These are phyloP conservation scores for Metschnikowia lachancei DNA, from an alignment of 805 yeast genomes.

Conservation along the genomic window DNA sequence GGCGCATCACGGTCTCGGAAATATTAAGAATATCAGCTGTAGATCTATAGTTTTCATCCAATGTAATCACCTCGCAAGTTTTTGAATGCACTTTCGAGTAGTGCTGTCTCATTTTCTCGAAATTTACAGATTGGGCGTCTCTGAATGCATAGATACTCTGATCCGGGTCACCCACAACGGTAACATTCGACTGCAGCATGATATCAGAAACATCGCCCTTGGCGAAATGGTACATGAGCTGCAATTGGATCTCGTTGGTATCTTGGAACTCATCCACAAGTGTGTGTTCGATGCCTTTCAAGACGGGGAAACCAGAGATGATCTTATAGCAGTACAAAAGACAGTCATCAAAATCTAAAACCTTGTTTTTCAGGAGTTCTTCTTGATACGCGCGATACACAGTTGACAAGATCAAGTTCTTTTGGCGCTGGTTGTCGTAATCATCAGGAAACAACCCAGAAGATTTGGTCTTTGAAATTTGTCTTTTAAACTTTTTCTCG, in stretches of 20 bases:
- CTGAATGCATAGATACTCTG: slow-evolving; percentile 91
- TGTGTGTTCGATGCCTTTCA: slow-evolving; percentile 59
- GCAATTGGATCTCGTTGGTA: slow-evolving; percentile 74
- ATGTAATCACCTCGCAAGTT: slow-evolving; percentile 34
- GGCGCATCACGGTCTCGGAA: slow-evolving; percentile 64
- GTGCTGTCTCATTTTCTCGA: slow-evolving; percentile 49
- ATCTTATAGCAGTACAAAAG: slow-evolving; percentile 54
- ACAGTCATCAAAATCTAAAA: slow-evolving; percentile 83
- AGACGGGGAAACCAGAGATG: slow-evolving; percentile 44
- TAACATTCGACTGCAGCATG: slow-evolving; percentile 50
- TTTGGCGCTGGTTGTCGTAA: slow-evolving; percentile 22
- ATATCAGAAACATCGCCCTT: slow-evolving; percentile 32
- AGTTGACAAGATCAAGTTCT: slow-evolving; percentile 20
- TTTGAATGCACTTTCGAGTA: slow-evolving; percentile 25
- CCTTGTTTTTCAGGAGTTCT: slow-evolving; percentile 38
- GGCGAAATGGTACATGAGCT: slow-evolving; percentile 53
- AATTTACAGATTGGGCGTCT: slow-evolving; percentile 70
- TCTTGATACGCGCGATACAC: slow-evolving; percentile 56
- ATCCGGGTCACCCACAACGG: slow-evolving; percentile 95
- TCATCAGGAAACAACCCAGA: slow-evolving; percentile 46
- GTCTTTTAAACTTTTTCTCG: slow-evolving; percentile 37
- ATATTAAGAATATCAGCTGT: slow-evolving; percentile 60
- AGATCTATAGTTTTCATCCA: slow-evolving; percentile 79
- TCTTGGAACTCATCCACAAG: slow-evolving; percentile 95
- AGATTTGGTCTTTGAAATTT: slow-evolving; percentile 59